Base-by-base conservation (phyloP, 75 land plant genomes). In the Ceratopteris richardii region DNA sequence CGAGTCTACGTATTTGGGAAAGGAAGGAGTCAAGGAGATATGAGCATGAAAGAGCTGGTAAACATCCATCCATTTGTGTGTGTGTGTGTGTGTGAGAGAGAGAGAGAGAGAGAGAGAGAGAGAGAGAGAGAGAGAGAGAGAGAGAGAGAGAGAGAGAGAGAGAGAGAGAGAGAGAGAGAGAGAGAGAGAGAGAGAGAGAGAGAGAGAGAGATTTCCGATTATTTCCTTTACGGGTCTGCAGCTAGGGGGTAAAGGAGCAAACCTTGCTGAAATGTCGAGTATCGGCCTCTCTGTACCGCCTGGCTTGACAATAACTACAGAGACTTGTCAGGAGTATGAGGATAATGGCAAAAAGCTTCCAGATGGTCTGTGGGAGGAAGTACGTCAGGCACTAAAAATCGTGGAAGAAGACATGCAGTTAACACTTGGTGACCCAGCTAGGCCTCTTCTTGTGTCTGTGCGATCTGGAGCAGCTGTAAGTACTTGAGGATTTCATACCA, bases 161-260 rank as follows among this genome's bases (percentile, higher is more conserved):
- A 31, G n/a, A 19, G 29, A 14, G 20, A 30, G 12, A 27, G 52
- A 24, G 20, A 36, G 27, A 44, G 60, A 0, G 26, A 18, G 58
- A 22, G 18, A n/a, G 58, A 57, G 27, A 20, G 10, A 5, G 16
- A 31, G n/a, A 19, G 29, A 14, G 20, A 30, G 18, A 24, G 54
- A 19, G 17, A 23, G 27, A 27, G 18, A 12, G 58, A 30, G 46
- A 46, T 23, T 62, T 14, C 29, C 5, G 56, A 42, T 14, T 25
- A 62, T 31, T 17, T 26, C 26, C 24, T 20, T 28, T n/a, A n/a
- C n/a, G n/a, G n/a, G n/a, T 37, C 36, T 27, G 29, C 70, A 94
- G 98, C 69, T 94, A 56, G 98, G 98, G 26, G 98, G 98, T 28
- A 94, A 94, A 60, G 98, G 98, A 47, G 98, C 98, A 67, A 94